Evolutionary conservation across 495 filamentous ascomycete species (phyloP).

Genomic region (Umbilicaria muhlenbergii): DNA sequence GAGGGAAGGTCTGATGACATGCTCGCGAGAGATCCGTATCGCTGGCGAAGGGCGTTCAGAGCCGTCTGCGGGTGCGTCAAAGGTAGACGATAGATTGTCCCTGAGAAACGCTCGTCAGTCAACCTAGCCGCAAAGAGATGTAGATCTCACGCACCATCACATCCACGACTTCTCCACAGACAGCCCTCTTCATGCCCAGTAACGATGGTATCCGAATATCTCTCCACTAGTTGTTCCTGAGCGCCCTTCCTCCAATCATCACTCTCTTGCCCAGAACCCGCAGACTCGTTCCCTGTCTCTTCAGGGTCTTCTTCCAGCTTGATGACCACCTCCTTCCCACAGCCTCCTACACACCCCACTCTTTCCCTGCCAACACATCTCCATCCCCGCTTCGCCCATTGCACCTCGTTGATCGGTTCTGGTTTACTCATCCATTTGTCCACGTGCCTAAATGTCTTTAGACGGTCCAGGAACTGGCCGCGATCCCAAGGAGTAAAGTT

Average conservation of each 20-base stretch:
- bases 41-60: constrained; percentile 36
- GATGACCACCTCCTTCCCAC: constrained; percentile 66
- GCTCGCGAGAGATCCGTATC: constrained; percentile 39
- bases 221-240: constrained; percentile 58
- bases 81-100: constrained; percentile 38
- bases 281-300: neutral
- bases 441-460: constrained; percentile 79
- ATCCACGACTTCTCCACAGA: constrained; percentile 71
- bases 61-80: constrained; percentile 41
- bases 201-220: constrained; percentile 54
- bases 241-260: constrained; percentile 11
- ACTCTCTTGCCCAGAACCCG: constrained; percentile 6
- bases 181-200: constrained; percentile 72
- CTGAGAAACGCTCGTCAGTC: constrained; percentile 13
- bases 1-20: constrained; percentile 34
- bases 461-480: constrained; percentile 59
- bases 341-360: constrained; percentile 67
- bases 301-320: constrained; percentile 41
- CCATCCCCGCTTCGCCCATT: constrained; percentile 95
- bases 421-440: constrained; percentile 78
- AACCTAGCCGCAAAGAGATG: neutral
- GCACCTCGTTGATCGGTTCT: constrained; percentile 66
- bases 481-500: constrained; percentile 77
- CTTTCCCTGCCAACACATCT: constrained; percentile 65
- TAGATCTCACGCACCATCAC: constrained; percentile 45